Evolutionary conservation across 306 rosid species (phyloP), one percentile per base, ranked within the genome.

Genomic region (Quercus variabilis): DNA sequence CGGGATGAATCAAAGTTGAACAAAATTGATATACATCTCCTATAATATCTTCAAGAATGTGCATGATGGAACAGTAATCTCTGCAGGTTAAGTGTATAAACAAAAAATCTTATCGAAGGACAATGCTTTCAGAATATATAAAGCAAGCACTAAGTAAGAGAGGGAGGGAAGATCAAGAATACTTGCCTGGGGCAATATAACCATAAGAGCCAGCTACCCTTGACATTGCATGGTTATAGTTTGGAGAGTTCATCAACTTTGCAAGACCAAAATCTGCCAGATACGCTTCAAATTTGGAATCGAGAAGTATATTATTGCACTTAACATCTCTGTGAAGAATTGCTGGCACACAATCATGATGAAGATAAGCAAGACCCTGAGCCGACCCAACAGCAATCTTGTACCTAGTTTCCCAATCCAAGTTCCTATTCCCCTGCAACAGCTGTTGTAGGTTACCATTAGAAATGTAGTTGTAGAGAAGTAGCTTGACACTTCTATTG

Each of bases 191-290:
- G 65, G 99, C 99, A 79, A 96, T 96, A 58, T 96, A 96, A 64
- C 99, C 99, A 58, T 96, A 96, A 14, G 99, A 96, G 8, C 99
- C 99, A 20, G 99, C 99, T 59, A 96, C 97, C 85, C 98, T 89
- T 31, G 99, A 96, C 91, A 91, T 93, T 57, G 97, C 99, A 41
- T 93, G 97, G 76, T 89, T 92, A 82, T 91, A 93, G 71, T 57
- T 91, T 69, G 94, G 94, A 23, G 98, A 85, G 79, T 75, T 90
- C 99, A 93, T 96, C 82, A 89, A 84, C 85, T 96, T 96, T 10
- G 98, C 99, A 1, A 96, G 94, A 35, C 99, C 99, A 60, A 96
- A 96, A 88, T 96, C 98, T 69, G 99, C 99, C 0, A 96, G 80
- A 84, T 90, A 95, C 25, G 94, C 98, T 74, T 96, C 97, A 56